These are phyloP conservation scores for Schizosaccharomyces versatilis DNA, from an alignment of 1,139 yeast species.

Conservation along the genomic window DNA sequence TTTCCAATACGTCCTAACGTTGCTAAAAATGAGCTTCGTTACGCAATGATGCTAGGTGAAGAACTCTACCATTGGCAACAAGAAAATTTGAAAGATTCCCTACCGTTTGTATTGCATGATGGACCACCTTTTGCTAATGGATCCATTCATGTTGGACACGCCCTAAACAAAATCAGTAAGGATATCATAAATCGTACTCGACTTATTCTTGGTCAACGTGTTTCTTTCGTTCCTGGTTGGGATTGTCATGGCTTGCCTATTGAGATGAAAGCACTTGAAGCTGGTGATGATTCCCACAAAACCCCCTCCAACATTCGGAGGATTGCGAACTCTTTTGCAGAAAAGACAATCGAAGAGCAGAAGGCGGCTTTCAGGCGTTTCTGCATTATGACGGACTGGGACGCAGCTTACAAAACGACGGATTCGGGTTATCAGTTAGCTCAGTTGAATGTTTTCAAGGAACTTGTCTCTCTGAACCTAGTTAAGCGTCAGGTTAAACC, in stretches of 20 bases:
- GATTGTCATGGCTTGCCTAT: conserved; percentile 97
- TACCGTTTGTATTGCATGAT: conserved; percentile 54
- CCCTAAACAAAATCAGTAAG: conserved; percentile 67
- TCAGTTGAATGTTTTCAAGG: conserved; percentile 49
- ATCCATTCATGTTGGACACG: conserved; percentile 79
- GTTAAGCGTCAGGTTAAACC: conserved; percentile 76
- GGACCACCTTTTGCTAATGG: conserved; percentile 99
- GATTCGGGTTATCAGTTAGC: conserved; percentile 36
- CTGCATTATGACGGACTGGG: conserved; percentile 72
- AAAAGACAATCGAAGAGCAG: conserved; percentile 40
- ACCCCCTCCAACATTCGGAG: conserved; percentile 35
- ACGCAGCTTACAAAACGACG: conserved; percentile 50
- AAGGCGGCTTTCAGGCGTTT: conserved; percentile 38
- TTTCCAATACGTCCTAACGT: not conserved
- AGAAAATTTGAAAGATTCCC: not conserved
- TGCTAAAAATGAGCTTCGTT: not conserved
- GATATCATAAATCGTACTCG: conserved; percentile 64
- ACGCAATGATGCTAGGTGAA: not conserved
- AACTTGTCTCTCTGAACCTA: conserved; percentile 42
- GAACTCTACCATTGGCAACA: not conserved
- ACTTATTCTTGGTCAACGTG: conserved; percentile 35
- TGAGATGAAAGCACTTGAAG: conserved; percentile 56
- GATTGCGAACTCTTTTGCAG: conserved; percentile 49
- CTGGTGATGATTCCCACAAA: conserved; percentile 15
- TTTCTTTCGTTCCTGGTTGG: conserved; percentile 82